Evolutionary conservation across 352 stramenopile genomes (phyloP).

Genomic region (Pythium scleroteichum): DNA sequence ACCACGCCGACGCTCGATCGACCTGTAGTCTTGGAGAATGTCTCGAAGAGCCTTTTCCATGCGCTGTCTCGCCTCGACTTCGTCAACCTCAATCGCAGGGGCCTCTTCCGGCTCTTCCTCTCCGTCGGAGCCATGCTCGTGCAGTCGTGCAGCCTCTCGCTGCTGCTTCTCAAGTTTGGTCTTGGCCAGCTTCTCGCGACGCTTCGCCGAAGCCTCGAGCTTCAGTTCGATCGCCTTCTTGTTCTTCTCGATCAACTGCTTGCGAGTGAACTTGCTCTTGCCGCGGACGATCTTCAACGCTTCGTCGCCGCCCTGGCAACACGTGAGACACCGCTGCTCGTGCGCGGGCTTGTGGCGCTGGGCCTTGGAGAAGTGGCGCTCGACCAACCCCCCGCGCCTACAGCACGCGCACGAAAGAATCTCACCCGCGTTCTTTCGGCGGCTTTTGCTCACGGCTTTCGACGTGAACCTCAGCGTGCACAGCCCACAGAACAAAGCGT

Average conservation of each 20-base stretch:
- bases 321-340: constrained; percentile 5
- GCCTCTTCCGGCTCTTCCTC: neutral
- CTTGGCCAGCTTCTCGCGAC: neutral
- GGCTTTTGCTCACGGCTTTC: neutral
- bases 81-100: neutral
- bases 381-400: neutral
- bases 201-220: constrained; percentile 1
- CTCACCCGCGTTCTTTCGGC: neutral
- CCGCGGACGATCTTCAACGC: neutral
- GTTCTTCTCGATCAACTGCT: neutral
- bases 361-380: neutral
- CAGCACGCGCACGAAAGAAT: constrained; percentile 8
- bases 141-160: neutral
- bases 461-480: neutral
- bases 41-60: constrained; percentile 12
- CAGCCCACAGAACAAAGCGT: constrained; percentile 1
- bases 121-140: neutral
- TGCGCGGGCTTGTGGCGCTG: neutral
- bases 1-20: constrained; percentile 7
- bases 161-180: constrained; percentile 7
- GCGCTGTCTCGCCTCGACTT: neutral
- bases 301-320: neutral
- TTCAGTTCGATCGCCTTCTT: neutral
- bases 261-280: neutral
- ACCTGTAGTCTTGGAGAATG: constrained; percentile 8